Evolutionary conservation across 441 rosid species (phyloP), one percentile per base, ranked within the genome.

Genomic region (Gossypium schwendimanii): DNA sequence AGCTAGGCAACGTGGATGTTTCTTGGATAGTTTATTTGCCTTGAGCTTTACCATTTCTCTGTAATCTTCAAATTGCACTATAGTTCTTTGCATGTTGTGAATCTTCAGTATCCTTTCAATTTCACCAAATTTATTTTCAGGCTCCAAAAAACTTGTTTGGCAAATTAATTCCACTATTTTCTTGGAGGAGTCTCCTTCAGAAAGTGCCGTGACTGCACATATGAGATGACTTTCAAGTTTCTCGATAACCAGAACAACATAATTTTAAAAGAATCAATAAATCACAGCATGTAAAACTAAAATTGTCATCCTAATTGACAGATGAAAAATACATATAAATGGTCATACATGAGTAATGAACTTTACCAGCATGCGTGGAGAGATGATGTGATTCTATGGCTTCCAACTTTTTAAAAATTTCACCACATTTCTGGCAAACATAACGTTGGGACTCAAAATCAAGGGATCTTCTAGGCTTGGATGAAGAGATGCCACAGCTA

Each of bases 351-450:
- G 11, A 20, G 26, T 0, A 0, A 9, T 9, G 18, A 61, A 49
- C 58, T 75, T 80, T 79, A 94, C 98, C 95, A 65, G 98, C 97
- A 82, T 92, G 98, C 78, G 87, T 94, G 39, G 97, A 92, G 73
- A 94, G 93, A 85, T 92, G 94, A 76, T 94, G 98, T 24, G 89
- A 84, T 85, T 94, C 97, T 58, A 95, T 95, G 75, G 90, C 93
- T 74, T 92, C 97, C 86, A 87, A 86, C 81, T 89, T 94, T 74
- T 63, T 84, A 75, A 89, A 92, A 63, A 85, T 92, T 74, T 92
- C 92, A 39, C 97, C 97, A 77, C 98, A 94, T 83, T 94, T 94
- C 71, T 92, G 98, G 78, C 98, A 94, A 79, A 91, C 81, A 57
- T 85, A 75, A 72, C 79, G 80, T 20, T 88, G 50, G 61, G 39